A percentile compares a stretch with the other conserved stretches of the same genome.
Evolutionary conservation across 305 asterid genomes (phyloP).

Genomic region (Solanum hybrid): DNA sequence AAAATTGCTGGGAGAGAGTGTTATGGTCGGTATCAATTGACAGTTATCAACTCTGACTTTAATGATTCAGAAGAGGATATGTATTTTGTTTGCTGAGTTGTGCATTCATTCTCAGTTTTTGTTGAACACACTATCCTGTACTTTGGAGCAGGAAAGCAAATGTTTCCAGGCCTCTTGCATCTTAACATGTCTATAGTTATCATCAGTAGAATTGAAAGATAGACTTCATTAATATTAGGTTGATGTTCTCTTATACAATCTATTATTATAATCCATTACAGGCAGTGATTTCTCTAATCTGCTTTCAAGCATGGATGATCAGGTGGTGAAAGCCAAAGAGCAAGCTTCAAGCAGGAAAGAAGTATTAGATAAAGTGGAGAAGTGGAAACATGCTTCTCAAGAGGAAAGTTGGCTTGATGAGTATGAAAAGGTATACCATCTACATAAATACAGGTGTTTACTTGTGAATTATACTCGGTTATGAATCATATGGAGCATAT

Average conservation of each 20-base stretch:
- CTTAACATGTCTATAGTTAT: neutral
- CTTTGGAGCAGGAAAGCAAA: neutral
- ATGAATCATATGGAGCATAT: neutral
- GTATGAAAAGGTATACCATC: slow-evolving; percentile 58
- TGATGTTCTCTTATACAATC: neutral
- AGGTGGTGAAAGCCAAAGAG: slow-evolving; percentile 57
- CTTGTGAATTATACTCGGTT: neutral
- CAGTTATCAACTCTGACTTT: neutral
- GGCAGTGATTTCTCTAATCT: slow-evolving; percentile 53
- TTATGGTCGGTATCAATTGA: neutral
- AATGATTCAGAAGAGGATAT: neutral
- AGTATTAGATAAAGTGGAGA: slow-evolving; percentile 73
- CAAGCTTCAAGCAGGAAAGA: slow-evolving; percentile 71
- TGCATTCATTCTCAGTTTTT: neutral
- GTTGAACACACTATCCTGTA: neutral
- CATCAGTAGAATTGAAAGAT: neutral
- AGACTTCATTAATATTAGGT: neutral
- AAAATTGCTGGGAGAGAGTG: neutral
- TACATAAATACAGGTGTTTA: neutral
- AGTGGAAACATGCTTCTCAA: slow-evolving; percentile 67
- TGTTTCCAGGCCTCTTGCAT: neutral
- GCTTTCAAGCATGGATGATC: slow-evolving; percentile 58
- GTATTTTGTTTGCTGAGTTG: neutral
- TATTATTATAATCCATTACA: slow-evolving; percentile 23
- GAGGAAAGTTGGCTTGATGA: slow-evolving; percentile 86